These are phyloP conservation scores for Sporothrix pallida DNA, from an alignment of 2,329 filamentous ascomycete genomes.

Conservation along the genomic window DNA sequence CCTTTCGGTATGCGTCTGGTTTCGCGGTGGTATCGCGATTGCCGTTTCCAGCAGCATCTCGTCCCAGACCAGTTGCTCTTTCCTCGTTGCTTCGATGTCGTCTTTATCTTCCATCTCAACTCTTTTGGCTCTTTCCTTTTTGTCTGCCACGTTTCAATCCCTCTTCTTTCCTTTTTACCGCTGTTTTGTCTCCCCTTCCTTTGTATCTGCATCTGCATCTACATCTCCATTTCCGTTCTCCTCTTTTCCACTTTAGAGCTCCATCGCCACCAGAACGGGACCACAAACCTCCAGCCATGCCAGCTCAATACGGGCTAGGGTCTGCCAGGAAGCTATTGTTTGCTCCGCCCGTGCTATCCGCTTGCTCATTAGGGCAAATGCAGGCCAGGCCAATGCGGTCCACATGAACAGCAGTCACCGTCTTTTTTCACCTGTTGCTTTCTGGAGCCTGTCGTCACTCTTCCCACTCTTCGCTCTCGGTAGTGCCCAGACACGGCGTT, in stretches of 20 bases:
- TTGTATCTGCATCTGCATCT: background rate
- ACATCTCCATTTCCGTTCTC: background rate
- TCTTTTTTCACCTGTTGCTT: background rate
- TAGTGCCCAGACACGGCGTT: slow-evolving; percentile 11
- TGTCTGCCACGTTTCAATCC: no score
- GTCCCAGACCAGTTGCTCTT: background rate
- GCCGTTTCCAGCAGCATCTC: slow-evolving; percentile 15
- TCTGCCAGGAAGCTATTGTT: slow-evolving; percentile 14
- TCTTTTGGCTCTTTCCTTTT: background rate
- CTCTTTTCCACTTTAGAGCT: background rate
- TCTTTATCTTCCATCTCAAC: background rate
- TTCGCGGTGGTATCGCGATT: background rate
- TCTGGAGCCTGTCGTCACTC: background rate
- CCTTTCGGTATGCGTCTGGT: background rate
- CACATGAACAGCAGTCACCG: slow-evolving; percentile 12
- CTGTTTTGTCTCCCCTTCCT: background rate
- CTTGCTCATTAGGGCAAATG: slow-evolving; percentile 24
- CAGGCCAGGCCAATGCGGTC: background rate
- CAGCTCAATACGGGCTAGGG: slow-evolving; percentile 17
- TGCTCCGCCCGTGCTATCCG: slow-evolving; percentile 26
- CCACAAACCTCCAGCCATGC: background rate
- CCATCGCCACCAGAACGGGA: background rate
- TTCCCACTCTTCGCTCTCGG: background rate
- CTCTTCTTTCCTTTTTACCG: background rate
- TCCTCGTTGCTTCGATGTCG: slow-evolving; percentile 6